Percentiles rank a stretch among this genome's conserved stretches.
These are phyloP conservation scores for Rugosomyces carneus DNA, from an alignment of 1,284 basidiomycete species.

Conservation along the genomic window DNA sequence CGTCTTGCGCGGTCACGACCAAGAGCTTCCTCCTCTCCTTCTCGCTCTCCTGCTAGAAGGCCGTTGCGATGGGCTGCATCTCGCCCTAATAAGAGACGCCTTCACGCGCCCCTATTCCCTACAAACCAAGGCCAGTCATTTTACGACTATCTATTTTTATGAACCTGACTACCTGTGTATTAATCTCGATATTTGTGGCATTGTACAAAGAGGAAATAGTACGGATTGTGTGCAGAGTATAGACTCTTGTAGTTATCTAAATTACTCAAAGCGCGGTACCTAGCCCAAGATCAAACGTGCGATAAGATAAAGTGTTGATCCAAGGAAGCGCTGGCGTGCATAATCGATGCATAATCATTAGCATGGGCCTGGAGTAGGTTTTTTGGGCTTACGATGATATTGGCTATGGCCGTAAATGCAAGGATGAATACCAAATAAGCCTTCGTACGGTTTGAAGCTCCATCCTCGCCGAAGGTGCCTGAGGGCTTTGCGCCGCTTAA, in stretches of 20 bases:
- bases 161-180: neutral
- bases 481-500: constrained; percentile 60
- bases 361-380: too few relatives aligned
- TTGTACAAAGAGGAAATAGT: constrained; percentile 1
- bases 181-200: neutral
- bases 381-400: constrained; percentile 45
- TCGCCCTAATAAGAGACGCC: constrained; percentile 9
- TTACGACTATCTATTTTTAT: constrained; percentile 34
- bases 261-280: constrained; percentile 6
- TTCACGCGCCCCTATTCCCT: neutral
- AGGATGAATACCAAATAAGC: constrained; percentile 79
- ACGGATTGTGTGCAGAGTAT: neutral
- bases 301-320: constrained; percentile 42
- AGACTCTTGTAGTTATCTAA: neutral
- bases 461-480: constrained; percentile 55
- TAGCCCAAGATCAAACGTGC: constrained; percentile 40
- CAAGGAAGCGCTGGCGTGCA: constrained; percentile 35
- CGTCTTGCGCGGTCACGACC: constrained; percentile 20
- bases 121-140: constrained; percentile 22
- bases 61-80: constrained; percentile 15
- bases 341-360: too few relatives aligned
- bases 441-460: constrained; percentile 54
- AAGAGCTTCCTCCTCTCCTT: constrained; percentile 38
- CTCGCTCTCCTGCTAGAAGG: constrained; percentile 33
- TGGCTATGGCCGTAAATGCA: constrained; percentile 72